A percentile compares a stretch with the other conserved stretches of the same genome.
phyloP scores from a whole-genome alignment of 768 basidiomycete genomes.

The Suillus subalutaceus region DNA sequence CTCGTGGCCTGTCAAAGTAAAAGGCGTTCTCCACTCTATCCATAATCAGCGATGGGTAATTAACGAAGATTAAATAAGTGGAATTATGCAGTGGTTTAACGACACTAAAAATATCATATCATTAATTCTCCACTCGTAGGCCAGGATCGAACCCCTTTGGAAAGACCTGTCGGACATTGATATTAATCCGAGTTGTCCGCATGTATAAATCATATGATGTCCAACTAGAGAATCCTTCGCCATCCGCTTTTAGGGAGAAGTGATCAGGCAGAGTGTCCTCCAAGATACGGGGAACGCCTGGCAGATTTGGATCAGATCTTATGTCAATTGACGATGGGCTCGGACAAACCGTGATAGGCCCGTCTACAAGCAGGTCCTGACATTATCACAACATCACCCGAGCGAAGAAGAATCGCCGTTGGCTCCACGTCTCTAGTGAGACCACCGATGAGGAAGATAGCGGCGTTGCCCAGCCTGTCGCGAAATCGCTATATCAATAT shows the following conservation, averaged over 20 bases:
- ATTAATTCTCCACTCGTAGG: constrained; percentile 4
- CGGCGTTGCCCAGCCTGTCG: constrained; percentile 81
- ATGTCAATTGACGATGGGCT: not conserved
- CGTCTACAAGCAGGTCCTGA: constrained; percentile 82
- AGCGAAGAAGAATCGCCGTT: constrained; percentile 81
- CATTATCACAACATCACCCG: constrained; percentile 94
- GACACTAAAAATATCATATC: not conserved
- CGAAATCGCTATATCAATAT: not conserved
- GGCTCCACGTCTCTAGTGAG: constrained; percentile 77
- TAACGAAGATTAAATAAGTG: not conserved
- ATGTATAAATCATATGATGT: constrained; percentile 65
- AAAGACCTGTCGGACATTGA: constrained; percentile 91
- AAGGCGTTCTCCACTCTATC: not conserved
- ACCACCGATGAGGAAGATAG: constrained; percentile 89
- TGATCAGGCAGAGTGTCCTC: constrained; percentile 77
- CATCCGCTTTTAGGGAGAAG: constrained; percentile 37
- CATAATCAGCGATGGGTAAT: not conserved
- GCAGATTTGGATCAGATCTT: not conserved
- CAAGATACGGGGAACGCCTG: constrained; percentile 87
- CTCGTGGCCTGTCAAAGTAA: constrained; percentile 12
- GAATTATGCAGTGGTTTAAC: not conserved
- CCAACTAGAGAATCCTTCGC: constrained; percentile 50
- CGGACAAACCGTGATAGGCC: constrained; percentile 84
- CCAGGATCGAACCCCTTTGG: constrained; percentile 63
- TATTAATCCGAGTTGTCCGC: constrained; percentile 74